Base-by-base conservation (phyloP, 371 early-diverging fungal genomes). In the Nematocida parisii region DNA sequence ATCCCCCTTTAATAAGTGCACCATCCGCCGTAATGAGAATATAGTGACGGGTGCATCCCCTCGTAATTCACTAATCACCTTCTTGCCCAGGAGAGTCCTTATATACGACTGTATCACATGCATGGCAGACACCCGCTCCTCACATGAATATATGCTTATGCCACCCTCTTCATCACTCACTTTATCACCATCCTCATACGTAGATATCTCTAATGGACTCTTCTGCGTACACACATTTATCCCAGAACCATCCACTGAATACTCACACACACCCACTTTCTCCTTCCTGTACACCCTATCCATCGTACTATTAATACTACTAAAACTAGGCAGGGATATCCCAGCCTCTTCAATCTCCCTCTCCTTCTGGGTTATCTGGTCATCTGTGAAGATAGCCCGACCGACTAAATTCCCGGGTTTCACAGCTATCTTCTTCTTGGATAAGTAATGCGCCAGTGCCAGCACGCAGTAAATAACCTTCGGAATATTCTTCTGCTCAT, bases 391-490 rank as follows among this genome's bases (percentile, higher is more conserved):
- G 13, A 66, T 61, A 45, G 66, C 72, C 44, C 61, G 45, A 20
- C 84, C 85, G 22, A 66, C 73, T n/a, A 72, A 58, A 27, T 58
- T 75, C n/a, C 44, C 61, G 18, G 86, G 87, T 15, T 81, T 73
- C n/a, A 54, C 20, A 5, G 75, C 24, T 3, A 73, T 80, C 20
- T 83, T 84, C 33, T 73, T 81, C 45, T 66, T 75, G 15, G 71
- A 62, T 55, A 87, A 64, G 50, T 67, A 84, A 40, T 89, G 92
- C 90, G 92, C 94, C 56, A 98, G 90, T 0, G 98, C 98, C 85
- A 98, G 98, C 66, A 99, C 91, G 87, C 97, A 96, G 87, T 97
- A 98, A 81, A 99, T 94, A 9, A 98, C 98, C 85, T 94, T 94
- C 27, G 98, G 98, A 85, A 98, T 92, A 87, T 99, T 98, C 87